A percentile compares a stretch with the other conserved stretches of the same genome.
phyloP scores from a whole-genome alignment of 2,329 filamentous ascomycete species.

The Aspergillus fijiensis region DNA sequence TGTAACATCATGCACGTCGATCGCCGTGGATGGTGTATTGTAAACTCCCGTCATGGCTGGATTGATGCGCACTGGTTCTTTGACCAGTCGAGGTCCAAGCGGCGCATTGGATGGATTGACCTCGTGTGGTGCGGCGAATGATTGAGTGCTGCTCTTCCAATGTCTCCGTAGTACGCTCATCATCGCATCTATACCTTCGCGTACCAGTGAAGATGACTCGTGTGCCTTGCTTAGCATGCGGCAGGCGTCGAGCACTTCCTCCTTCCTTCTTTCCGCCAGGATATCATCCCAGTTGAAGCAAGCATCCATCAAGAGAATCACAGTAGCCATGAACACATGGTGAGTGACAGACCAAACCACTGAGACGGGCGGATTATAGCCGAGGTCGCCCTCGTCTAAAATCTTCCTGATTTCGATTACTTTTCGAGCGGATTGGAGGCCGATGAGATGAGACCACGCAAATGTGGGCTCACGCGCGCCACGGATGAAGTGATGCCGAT shows the following conservation, averaged over 20 bases:
- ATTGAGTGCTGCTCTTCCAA: conserved; percentile 23
- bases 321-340: conserved; percentile 43
- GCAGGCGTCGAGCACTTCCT: conserved; percentile 41
- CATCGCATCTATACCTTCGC: conserved; percentile 39
- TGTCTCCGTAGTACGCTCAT: conserved; percentile 38
- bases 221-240: conserved; percentile 40
- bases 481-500: conserved; percentile 42
- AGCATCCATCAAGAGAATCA: conserved; percentile 41
- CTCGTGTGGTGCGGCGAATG: neutral
- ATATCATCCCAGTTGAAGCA: conserved; percentile 44
- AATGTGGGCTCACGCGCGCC: conserved; percentile 36
- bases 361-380: conserved; percentile 27
- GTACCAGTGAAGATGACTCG: conserved; percentile 30
- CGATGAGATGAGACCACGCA: conserved; percentile 40
- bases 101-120: neutral
- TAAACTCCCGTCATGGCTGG: neutral
- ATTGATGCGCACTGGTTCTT: neutral
- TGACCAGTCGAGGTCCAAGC: neutral
- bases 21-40: neutral
- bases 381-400: conserved; percentile 32
- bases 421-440: conserved; percentile 39
- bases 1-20: neutral
- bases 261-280: conserved; percentile 33
- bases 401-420: conserved; percentile 39
- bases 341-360: conserved; percentile 38